A percentile compares a stretch with the other conserved stretches of the same genome.
These are phyloP conservation scores for Coemansia sp. DNA, from an alignment of 192 early-diverging fungal species.

Conservation along the genomic window DNA sequence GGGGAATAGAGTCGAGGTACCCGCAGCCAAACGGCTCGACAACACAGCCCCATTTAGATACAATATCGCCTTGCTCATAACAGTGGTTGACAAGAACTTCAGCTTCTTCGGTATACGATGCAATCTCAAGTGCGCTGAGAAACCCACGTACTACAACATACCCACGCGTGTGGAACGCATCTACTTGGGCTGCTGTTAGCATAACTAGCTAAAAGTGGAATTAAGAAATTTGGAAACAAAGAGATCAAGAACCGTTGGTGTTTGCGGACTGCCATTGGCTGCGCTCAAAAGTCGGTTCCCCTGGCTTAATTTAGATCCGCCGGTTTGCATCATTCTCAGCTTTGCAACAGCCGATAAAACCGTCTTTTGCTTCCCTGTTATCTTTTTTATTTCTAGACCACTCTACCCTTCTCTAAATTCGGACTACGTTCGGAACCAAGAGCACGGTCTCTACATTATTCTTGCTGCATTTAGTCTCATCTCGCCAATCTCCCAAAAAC, in stretches of 20 bases:
- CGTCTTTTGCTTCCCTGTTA: neutral
- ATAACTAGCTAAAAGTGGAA: neutral
- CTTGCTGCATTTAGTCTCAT: neutral
- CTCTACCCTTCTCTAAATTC: neutral
- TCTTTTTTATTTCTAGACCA: neutral
- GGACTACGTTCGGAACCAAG: too few species aligned
- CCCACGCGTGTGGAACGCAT: slow-evolving; percentile 18
- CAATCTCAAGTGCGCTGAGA: slow-evolving; percentile 20
- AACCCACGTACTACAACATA: slow-evolving; percentile 35
- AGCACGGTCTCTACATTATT: neutral
- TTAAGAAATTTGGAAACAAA: neutral
- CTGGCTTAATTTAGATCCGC: too few species aligned
- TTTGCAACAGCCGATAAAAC: neutral
- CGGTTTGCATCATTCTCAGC: neutral
- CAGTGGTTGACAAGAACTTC: slow-evolving; percentile 43
- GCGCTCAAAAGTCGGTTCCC: neutral
- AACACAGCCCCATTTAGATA: slow-evolving; percentile 46
- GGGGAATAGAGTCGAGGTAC: slow-evolving; percentile 23
- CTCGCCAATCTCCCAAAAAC: too few species aligned
- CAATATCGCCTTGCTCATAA: slow-evolving; percentile 48
- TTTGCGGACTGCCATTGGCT: slow-evolving; percentile 46
- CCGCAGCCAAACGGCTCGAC: slow-evolving; percentile 49
- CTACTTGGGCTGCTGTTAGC: slow-evolving; percentile 20
- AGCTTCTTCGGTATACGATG: slow-evolving; percentile 21
- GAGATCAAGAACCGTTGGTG: slow-evolving; percentile 4